These are phyloP conservation scores for Phytophthora melonis DNA, from an alignment of 352 stramenopile species.

Conservation along the genomic window DNA sequence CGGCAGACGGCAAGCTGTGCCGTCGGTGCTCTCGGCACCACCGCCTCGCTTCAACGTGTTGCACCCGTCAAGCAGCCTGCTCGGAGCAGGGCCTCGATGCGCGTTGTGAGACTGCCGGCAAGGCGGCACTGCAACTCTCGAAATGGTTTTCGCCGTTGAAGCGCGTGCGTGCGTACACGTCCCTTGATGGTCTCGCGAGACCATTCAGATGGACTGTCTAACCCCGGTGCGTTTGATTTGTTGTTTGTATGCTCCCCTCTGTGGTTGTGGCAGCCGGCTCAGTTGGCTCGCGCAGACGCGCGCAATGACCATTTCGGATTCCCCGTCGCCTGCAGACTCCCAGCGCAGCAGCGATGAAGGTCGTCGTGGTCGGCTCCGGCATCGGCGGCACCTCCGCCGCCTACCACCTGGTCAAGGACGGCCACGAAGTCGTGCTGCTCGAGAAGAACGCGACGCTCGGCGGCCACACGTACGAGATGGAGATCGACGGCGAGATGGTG, in stretches of 20 bases:
- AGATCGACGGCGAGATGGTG: constrained; percentile 87
- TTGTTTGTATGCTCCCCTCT: constrained; percentile 39
- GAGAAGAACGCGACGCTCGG: constrained; percentile 86
- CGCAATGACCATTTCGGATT: constrained; percentile 35
- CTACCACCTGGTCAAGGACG: constrained; percentile 87
- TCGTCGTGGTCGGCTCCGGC: constrained; percentile 85
- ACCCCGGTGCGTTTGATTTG: constrained; percentile 34
- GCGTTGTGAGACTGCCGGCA: neutral
- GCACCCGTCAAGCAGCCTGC: neutral
- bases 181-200: neutral
- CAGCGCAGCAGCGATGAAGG: constrained; percentile 62
- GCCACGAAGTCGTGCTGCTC: constrained; percentile 83
- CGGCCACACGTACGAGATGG: constrained; percentile 89
- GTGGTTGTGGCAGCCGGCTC: constrained; percentile 29
- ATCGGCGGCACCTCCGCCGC: constrained; percentile 87
- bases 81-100: neutral
- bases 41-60: constrained; percentile 27
- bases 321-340: neutral
- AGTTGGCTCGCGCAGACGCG: constrained; percentile 26
- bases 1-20: neutral
- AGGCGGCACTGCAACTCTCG: neutral
- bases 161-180: neutral
- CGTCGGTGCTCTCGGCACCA: constrained; percentile 21
- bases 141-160: constrained; percentile 20
- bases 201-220: constrained; percentile 24